Conservation (phyloP, 2,329 filamentous ascomycete genomes). For the Tolypocladium ovalisporum region DNA sequence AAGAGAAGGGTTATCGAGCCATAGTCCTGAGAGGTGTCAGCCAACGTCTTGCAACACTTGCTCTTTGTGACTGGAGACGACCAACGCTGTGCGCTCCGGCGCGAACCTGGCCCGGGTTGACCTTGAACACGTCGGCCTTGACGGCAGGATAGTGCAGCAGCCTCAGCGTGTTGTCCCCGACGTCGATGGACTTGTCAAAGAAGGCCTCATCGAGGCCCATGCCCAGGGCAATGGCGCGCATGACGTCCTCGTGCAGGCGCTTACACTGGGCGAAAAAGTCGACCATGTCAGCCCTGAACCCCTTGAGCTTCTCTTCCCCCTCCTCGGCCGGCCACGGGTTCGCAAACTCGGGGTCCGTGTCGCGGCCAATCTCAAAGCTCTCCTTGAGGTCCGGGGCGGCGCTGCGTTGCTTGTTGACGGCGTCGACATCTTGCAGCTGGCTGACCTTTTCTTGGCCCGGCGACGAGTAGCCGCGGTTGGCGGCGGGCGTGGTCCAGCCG, state of each 20-base stretch:
- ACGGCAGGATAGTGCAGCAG: conserved; percentile 70
- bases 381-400: conserved; percentile 56
- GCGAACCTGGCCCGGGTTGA: conserved; percentile 59
- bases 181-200: conserved; percentile 67
- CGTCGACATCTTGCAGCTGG: conserved; percentile 37
- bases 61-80: background rate
- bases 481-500: conserved; percentile 59
- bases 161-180: conserved; percentile 59
- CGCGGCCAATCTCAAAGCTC: conserved; percentile 53
- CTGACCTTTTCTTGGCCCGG: conserved; percentile 63
- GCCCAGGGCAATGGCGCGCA: conserved; percentile 76
- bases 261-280: conserved; percentile 68
- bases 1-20: conserved; percentile 52
- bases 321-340: conserved; percentile 62
- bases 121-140: conserved; percentile 50
- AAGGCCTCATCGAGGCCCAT: conserved; percentile 60
- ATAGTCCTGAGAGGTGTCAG: conserved; percentile 32
- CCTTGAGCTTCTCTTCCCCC: conserved; percentile 26
- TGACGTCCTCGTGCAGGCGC: conserved; percentile 62
- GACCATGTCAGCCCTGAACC: conserved; percentile 64
- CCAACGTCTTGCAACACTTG: background rate
- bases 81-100: conserved; percentile 62
- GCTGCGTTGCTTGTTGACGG: conserved; percentile 47
- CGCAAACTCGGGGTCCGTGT: conserved; percentile 46
- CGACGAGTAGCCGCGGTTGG: conserved; percentile 64